These are phyloP conservation scores for Astragalus glycyphyllos DNA, from an alignment of 306 rosid genomes.

Conservation along the genomic window DNA sequence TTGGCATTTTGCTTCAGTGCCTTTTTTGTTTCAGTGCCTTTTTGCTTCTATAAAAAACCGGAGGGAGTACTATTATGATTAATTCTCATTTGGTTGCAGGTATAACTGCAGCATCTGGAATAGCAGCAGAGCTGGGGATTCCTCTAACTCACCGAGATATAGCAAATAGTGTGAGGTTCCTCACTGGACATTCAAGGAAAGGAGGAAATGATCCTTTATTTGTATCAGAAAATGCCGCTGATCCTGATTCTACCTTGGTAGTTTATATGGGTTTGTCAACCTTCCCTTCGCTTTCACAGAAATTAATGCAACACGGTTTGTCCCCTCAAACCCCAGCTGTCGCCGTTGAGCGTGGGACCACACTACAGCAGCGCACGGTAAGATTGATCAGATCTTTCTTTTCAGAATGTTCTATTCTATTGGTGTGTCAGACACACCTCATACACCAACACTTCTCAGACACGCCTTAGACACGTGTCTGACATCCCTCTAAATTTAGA, in stretches of 20 bases:
- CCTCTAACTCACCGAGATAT: constrained; percentile 92
- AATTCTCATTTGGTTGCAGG: constrained; percentile 57
- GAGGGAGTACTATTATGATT: constrained; percentile 4
- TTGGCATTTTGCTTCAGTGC: no score
- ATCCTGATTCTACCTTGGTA: constrained; percentile 85
- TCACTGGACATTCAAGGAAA: constrained; percentile 91
- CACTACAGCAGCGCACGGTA: constrained; percentile 83
- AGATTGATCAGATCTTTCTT: constrained; percentile 37
- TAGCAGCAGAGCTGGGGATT: constrained; percentile 87
- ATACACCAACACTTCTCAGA: no score
- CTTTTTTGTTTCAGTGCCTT: no score
- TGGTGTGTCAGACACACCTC: no score
- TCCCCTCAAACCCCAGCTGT: constrained; percentile 83
- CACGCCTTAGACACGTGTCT: no score
- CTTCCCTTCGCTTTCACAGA: constrained; percentile 83
- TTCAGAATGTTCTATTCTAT: no score
- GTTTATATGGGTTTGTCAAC: constrained; percentile 97
- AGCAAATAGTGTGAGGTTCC: constrained; percentile 83
- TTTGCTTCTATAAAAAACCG: no score
- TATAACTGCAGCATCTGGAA: constrained; percentile 97
- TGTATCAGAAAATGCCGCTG: constrained; percentile 92
- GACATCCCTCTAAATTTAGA: no score
- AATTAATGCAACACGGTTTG: constrained; percentile 83
- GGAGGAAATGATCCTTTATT: constrained; percentile 92
- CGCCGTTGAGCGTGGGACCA: constrained; percentile 95